These are phyloP conservation scores for Dendrobium officinale DNA, from an alignment of 106 monocot species.

Conservation along the genomic window DNA sequence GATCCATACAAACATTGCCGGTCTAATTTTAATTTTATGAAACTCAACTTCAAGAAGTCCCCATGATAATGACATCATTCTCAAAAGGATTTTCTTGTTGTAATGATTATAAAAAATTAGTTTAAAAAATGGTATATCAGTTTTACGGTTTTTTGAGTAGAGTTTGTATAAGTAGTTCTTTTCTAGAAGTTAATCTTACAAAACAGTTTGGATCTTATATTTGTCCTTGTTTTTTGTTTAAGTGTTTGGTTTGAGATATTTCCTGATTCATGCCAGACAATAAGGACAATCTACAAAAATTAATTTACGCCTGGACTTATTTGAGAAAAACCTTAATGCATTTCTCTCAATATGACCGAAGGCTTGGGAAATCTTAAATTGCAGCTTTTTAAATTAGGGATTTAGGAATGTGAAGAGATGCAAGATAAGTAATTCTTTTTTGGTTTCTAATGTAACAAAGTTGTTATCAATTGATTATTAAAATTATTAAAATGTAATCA, in stretches of 20 bases:
- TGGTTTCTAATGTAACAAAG: too few species aligned
- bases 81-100: not conserved
- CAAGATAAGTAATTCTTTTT: too few species aligned
- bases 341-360: not conserved
- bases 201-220: not conserved
- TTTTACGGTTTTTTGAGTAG: not conserved
- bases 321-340: not conserved
- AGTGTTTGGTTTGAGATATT: not conserved
- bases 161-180: not conserved
- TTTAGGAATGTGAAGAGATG: not conserved
- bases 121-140: too few species aligned
- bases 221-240: not conserved
- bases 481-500: too few species aligned
- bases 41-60: too few species aligned
- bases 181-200: not conserved
- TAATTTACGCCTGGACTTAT: not conserved
- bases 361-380: not conserved
- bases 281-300: not conserved
- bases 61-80: not conserved
- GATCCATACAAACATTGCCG: not conserved
- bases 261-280: too few species aligned
- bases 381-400: not conserved
- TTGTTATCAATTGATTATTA: too few species aligned
- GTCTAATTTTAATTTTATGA: not conserved
- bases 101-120: too few species aligned